Conservation (phyloP, 345 rosid genomes). For the Camelina hispida region DNA sequence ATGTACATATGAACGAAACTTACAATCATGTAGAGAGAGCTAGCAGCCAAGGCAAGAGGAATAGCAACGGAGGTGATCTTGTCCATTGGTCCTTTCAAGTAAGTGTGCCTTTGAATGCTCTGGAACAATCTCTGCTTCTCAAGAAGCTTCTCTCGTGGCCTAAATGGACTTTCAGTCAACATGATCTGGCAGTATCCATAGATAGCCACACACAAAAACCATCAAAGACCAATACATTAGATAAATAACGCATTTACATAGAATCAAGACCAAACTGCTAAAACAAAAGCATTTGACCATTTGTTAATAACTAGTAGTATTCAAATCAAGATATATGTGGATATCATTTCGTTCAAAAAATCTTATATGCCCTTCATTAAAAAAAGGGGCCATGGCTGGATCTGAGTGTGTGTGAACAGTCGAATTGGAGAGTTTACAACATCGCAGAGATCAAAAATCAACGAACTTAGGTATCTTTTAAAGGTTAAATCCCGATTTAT, state of each 20-base stretch:
- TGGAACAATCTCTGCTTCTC: constrained; percentile 86
- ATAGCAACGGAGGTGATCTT: constrained; percentile 90
- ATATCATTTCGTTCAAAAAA: constrained; percentile 23
- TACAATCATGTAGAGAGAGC: constrained; percentile 68
- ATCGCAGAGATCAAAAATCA: background rate
- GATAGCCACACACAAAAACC: background rate
- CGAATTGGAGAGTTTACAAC: background rate
- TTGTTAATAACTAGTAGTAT: background rate
- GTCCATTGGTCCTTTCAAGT: constrained; percentile 82
- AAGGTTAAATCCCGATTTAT: background rate
- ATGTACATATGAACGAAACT: constrained; percentile 39
- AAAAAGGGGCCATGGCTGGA: background rate
- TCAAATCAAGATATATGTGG: constrained; percentile 3
- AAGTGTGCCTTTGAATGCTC: constrained; percentile 73
- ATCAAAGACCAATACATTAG: background rate
- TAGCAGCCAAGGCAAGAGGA: constrained; percentile 71
- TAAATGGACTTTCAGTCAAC: constrained; percentile 77
- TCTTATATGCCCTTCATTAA: background rate
- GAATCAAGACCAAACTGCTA: background rate
- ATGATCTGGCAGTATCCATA: constrained; percentile 40
- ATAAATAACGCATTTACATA: background rate
- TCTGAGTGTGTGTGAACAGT: constrained; percentile 12
- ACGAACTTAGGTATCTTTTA: background rate
- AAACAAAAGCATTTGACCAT: background rate
- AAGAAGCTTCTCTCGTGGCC: constrained; percentile 81